These are phyloP conservation scores for Zea luxurians DNA, from an alignment of 176 grass and related monocot species.

Conservation along the genomic window DNA sequence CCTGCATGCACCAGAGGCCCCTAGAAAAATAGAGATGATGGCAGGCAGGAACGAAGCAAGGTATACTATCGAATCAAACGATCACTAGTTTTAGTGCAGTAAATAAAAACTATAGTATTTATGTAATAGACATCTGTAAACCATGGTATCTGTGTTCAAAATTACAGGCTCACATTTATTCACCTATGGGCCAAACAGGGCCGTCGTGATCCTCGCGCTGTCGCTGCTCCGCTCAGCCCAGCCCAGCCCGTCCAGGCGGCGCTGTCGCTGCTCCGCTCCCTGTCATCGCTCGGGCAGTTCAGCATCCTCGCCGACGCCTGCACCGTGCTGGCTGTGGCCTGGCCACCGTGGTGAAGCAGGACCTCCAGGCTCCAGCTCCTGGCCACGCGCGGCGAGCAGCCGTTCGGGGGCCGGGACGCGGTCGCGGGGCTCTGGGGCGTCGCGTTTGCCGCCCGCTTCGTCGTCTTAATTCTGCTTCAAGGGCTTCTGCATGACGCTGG, in stretches of 20 bases:
- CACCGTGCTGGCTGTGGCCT: constrained; percentile 74
- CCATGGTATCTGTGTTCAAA: too few species aligned
- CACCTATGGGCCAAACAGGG: too few species aligned
- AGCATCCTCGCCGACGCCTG: constrained; percentile 81
- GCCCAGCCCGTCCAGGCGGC: constrained; percentile 45
- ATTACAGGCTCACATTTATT: too few species aligned
- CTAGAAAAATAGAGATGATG: too few species aligned
- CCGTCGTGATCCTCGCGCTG: constrained; percentile 56
- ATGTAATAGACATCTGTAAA: too few species aligned
- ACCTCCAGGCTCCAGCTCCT: constrained; percentile 54
- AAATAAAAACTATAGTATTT: too few species aligned
- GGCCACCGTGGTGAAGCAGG: constrained; percentile 74
- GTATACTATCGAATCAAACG: too few species aligned
- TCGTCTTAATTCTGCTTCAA: constrained; percentile 78
- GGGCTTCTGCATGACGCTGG: constrained; percentile 84
- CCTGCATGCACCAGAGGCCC: too few species aligned
- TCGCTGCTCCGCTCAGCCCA: constrained; percentile 28
- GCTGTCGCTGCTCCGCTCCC: constrained; percentile 70
- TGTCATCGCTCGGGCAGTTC: constrained; percentile 61
- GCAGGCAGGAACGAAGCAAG: too few species aligned
- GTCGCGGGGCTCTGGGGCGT: constrained; percentile 60
- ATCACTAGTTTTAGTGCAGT: too few species aligned
- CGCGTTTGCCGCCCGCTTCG: constrained; percentile 73
- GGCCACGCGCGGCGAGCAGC: neutral
- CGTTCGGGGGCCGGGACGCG: constrained; percentile 45